These are phyloP conservation scores for Fonsecaea monophora DNA, from an alignment of 2,329 filamentous ascomycete genomes.

Conservation along the genomic window DNA sequence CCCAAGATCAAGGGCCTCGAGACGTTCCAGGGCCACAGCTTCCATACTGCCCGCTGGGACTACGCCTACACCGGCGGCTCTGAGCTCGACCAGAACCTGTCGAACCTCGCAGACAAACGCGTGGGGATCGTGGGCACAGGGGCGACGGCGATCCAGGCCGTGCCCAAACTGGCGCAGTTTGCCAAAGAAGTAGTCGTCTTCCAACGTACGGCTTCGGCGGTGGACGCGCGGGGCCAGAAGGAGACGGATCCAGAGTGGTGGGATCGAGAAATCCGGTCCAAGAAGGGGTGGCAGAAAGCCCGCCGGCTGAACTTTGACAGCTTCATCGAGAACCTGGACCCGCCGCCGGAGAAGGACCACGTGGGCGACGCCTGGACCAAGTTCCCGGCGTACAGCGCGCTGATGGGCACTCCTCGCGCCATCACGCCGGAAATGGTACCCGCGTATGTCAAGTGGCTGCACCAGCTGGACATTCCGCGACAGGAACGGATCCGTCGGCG, in stretches of 20 bases:
- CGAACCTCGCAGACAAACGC: slow-evolving; percentile 22
- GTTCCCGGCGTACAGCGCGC: too few species aligned
- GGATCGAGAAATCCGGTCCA: background rate
- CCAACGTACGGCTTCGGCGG: slow-evolving; percentile 48
- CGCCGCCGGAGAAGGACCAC: slow-evolving; percentile 33
- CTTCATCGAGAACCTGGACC: slow-evolving; percentile 28
- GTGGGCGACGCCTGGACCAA: slow-evolving; percentile 43
- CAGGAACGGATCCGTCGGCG: too few species aligned
- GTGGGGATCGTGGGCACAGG: slow-evolving; percentile 32
- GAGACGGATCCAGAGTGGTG: slow-evolving; percentile 22
- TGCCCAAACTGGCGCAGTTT: background rate
- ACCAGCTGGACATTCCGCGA: too few species aligned
- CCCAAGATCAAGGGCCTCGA: slow-evolving; percentile 39
- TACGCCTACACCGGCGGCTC: slow-evolving; percentile 51
- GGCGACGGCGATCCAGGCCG: slow-evolving; percentile 27
- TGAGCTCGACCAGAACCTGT: slow-evolving; percentile 49
- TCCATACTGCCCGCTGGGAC: slow-evolving; percentile 45
- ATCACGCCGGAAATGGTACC: too few species aligned
- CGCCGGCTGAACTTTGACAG: slow-evolving; percentile 43
- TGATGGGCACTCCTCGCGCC: too few species aligned
- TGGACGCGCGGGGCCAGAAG: slow-evolving; percentile 41
- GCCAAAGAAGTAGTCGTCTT: slow-evolving; percentile 32
- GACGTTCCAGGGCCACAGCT: slow-evolving; percentile 40
- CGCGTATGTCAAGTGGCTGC: too few species aligned
- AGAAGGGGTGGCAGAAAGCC: slow-evolving; percentile 41